Percentiles rank a stretch among this genome's conserved stretches.
Conservation (phyloP, 2,329 filamentous ascomycete species). For the Grosmannia serpens region DNA sequence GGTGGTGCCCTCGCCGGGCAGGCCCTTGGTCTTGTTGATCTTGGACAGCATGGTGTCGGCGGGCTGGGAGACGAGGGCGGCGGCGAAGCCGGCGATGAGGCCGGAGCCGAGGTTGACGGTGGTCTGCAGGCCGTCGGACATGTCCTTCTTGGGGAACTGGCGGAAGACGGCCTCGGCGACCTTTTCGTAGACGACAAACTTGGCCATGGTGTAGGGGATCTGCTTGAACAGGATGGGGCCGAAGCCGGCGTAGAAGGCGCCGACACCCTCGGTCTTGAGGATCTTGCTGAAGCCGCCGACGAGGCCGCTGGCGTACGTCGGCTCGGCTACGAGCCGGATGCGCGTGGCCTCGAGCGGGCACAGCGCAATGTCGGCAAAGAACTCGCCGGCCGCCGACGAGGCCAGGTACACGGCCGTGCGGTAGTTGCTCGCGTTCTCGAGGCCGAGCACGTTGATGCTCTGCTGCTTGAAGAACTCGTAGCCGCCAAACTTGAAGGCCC, state of each 20-base stretch:
- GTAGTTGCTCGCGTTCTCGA: conserved; percentile 59
- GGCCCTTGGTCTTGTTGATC: conserved; percentile 81
- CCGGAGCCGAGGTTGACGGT: conserved; percentile 47
- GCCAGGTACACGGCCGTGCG: conserved; percentile 62
- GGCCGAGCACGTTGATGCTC: conserved; percentile 60
- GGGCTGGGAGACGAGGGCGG: conserved; percentile 69
- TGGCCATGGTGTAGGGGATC: conserved; percentile 80
- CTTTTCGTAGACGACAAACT: conserved; percentile 83
- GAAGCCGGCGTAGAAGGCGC: conserved; percentile 74
- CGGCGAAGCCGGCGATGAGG: conserved; percentile 57
- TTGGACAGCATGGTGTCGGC: conserved; percentile 80
- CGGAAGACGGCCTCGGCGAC: conserved; percentile 57
- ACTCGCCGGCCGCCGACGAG: conserved; percentile 44
- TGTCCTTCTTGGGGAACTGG: conserved; percentile 52
- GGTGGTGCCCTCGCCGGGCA: conserved; percentile 66
- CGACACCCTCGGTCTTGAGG: conserved; percentile 58
- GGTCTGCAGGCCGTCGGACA: conserved; percentile 56
- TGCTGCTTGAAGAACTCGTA: conserved; percentile 88
- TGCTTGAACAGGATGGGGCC: conserved; percentile 70
- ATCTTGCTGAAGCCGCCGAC: conserved; percentile 65
- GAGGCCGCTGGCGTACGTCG: conserved; percentile 63
- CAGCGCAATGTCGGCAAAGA: conserved; percentile 60
- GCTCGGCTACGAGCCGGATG: conserved; percentile 73
- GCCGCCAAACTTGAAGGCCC: conserved; percentile 77
- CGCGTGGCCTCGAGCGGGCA: conserved; percentile 78